Conservation (phyloP, 2,329 filamentous ascomycete genomes). For the Dryadomyces quercus-mongolicae region DNA sequence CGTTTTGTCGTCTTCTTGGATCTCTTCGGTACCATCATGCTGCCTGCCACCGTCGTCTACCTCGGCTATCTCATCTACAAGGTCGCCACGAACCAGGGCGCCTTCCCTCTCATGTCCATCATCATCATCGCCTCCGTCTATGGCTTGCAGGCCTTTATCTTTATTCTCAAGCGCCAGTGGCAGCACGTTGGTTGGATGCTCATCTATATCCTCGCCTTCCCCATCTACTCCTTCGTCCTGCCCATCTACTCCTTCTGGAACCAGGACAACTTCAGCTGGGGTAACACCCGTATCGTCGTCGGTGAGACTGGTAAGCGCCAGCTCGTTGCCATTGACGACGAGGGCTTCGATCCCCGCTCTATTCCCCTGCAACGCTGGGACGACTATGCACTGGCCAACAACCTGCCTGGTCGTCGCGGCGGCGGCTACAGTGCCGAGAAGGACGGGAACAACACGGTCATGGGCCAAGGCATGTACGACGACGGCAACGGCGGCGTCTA, state of each 20-base stretch:
- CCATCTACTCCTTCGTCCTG: constrained; percentile 82
- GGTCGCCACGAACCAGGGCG: constrained; percentile 55
- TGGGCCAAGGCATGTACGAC: constrained; percentile 45
- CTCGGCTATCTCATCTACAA: constrained; percentile 78
- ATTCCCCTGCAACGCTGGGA: constrained; percentile 96
- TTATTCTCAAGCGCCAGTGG: constrained; percentile 95
- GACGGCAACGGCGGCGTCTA: constrained; percentile 38
- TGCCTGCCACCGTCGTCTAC: constrained; percentile 80
- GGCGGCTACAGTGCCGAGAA: constrained; percentile 46
- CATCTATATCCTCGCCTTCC: constrained; percentile 92
- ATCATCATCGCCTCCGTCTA: constrained; percentile 85
- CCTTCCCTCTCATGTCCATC: constrained; percentile 78
- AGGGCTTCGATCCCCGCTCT: constrained; percentile 79
- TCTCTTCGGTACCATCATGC: constrained; percentile 81
- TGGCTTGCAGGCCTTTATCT: constrained; percentile 89
- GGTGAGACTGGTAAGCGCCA: constrained; percentile 88
- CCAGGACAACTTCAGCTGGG: constrained; percentile 97
- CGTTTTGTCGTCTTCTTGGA: constrained; percentile 93
- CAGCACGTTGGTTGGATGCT: constrained; percentile 99
- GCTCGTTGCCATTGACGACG: constrained; percentile 74
- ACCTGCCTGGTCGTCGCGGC: constrained; percentile 81
- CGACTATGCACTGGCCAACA: constrained; percentile 79
- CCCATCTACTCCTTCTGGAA: constrained; percentile 99
- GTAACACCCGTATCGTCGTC: constrained; percentile 94
- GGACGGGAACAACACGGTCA: constrained; percentile 28